These are phyloP conservation scores for Phytophthora rubi DNA, from an alignment of 352 stramenopile species.

Conservation along the genomic window DNA sequence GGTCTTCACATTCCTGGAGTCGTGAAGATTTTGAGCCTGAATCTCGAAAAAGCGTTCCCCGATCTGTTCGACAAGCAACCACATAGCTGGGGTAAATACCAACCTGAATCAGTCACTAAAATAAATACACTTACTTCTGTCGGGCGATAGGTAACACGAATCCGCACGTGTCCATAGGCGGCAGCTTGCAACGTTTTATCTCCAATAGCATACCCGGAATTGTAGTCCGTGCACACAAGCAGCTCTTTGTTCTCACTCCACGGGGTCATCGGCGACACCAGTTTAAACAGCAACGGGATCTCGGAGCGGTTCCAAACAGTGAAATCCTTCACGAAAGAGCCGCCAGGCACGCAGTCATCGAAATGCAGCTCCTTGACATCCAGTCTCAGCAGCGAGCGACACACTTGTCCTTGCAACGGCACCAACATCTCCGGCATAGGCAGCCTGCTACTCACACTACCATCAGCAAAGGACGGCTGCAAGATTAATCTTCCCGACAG, in stretches of 20 bases:
- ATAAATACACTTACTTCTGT: constrained; percentile 55
- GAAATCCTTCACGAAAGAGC: constrained; percentile 91
- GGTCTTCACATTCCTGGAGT: constrained; percentile 87
- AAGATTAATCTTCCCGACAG: constrained; percentile 71
- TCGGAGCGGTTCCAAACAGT: constrained; percentile 91
- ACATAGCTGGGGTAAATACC: constrained; percentile 19
- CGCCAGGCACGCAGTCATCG: constrained; percentile 86
- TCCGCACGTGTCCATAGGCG: constrained; percentile 85
- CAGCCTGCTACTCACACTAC: constrained; percentile 25
- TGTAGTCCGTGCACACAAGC: constrained; percentile 88
- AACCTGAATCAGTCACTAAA: not conserved
- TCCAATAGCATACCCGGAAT: constrained; percentile 84
- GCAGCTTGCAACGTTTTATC: constrained; percentile 83
- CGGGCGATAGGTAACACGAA: constrained; percentile 87
- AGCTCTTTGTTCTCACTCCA: constrained; percentile 77
- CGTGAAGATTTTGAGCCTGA: constrained; percentile 86
- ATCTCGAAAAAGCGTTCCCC: constrained; percentile 89
- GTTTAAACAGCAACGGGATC: constrained; percentile 87
- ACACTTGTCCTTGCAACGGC: constrained; percentile 82
- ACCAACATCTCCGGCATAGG: constrained; percentile 71
- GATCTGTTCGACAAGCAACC: constrained; percentile 46
- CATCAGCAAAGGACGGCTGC: constrained; percentile 50
- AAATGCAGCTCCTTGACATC: constrained; percentile 91
- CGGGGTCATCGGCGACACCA: constrained; percentile 73
- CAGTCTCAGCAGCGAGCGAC: constrained; percentile 80